Base-by-base conservation (phyloP, 164 flowering plant genomes). In the Cinnamomum chago region DNA sequence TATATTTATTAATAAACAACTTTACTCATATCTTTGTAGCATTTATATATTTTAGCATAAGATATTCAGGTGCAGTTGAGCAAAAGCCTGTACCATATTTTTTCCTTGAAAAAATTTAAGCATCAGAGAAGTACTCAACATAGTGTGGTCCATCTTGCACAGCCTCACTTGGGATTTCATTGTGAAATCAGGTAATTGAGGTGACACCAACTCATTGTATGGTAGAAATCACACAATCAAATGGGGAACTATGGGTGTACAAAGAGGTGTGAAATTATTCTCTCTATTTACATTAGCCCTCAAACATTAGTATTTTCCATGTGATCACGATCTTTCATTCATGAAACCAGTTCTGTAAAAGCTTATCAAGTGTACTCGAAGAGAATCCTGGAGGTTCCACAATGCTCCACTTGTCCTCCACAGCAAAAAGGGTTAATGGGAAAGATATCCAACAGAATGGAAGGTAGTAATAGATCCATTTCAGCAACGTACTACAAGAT, bases 161-260 rank as follows among this genome's bases (percentile, higher is more conserved):
- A 22, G 62, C 18, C 72, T 74, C 47, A 67, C 71, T 25, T 25
- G 17, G 5, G 2, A 3, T 28, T 13, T 50, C 73, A 33, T 70
- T 70, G 55, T 67, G 30, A 18, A 73, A 51, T 65, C 83, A 90
- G 95, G 92, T 90, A 64, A 88, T 85, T 71, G 87, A 88, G 80
- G 93, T 92, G 67, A 82, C 93, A 74, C 97, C 97, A 17, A 81
- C 83, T 24, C 81, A 87, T 76, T 90, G 95, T 67, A 90, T 92
- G 24, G 82, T 92, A 50, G 89, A 92, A 81, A 81, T 92, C 79
- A 90, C 92, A 77, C 88, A 84, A 79, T 85, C 89, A 52, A 87
- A 84, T 47, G 93, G 92, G 60, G 90, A 88, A 60, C 80, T 86
- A 28, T 71, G 75, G 51, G 75, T 81, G 58, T 92, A 86, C 72